Percentiles rank a stretch among this genome's conserved stretches.
phyloP scores from a whole-genome alignment of 495 filamentous ascomycete genomes.

The Aspergillus incahuasiensis region DNA sequence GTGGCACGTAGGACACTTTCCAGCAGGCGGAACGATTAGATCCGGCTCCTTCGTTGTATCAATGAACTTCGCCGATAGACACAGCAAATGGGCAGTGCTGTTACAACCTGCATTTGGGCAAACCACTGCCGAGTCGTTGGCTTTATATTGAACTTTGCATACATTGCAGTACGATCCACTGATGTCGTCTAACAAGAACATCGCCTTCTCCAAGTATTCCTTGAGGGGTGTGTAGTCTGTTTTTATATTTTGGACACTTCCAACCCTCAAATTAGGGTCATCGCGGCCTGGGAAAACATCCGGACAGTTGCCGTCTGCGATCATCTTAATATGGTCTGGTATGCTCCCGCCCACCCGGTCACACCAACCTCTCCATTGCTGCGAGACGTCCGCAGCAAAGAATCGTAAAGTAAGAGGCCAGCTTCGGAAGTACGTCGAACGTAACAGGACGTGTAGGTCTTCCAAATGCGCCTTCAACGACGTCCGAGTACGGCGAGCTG shows the following conservation, averaged over 20 bases:
- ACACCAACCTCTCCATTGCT: constrained; percentile 61
- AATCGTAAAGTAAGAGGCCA: constrained; percentile 86
- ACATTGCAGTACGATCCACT: constrained; percentile 56
- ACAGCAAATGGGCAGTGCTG: constrained; percentile 67
- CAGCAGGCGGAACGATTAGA: constrained; percentile 60
- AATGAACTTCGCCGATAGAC: constrained; percentile 67
- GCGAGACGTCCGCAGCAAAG: constrained; percentile 64
- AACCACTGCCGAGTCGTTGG: constrained; percentile 54
- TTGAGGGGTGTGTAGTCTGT: constrained; percentile 63
- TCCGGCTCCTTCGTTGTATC: constrained; percentile 33
- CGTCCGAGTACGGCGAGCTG: constrained; percentile 45
- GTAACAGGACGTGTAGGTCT: constrained; percentile 73
- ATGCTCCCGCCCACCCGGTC: constrained; percentile 44
- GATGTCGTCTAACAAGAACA: constrained; percentile 56
- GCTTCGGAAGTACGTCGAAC: constrained; percentile 66
- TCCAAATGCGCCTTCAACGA: constrained; percentile 60
- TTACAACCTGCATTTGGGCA: constrained; percentile 66
- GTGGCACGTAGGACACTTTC: constrained; percentile 69
- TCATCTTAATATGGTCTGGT: constrained; percentile 46
- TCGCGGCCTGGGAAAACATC: not conserved
- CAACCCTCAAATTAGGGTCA: constrained; percentile 12
- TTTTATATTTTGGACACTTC: constrained; percentile 51
- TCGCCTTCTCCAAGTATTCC: constrained; percentile 66
- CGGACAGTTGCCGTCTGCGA: constrained; percentile 48
- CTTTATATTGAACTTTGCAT: constrained; percentile 50